A percentile compares a stretch with the other conserved stretches of the same genome.
Conservation (phyloP, 441 rosid species). For the Isatis lusitanica region DNA sequence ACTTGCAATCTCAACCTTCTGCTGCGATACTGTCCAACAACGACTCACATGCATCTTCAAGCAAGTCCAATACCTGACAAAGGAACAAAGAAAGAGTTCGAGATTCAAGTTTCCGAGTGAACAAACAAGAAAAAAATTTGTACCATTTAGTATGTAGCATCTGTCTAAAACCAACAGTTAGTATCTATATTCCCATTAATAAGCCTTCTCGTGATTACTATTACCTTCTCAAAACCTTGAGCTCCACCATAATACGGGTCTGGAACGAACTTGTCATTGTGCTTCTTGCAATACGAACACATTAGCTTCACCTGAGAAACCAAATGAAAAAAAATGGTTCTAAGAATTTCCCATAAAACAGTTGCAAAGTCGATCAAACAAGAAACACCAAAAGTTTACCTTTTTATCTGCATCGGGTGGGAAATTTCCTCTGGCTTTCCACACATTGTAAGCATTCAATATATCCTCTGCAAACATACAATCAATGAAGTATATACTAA, state of each 20-base stretch:
- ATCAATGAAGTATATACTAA: background rate
- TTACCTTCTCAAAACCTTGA: slow-evolving; percentile 39
- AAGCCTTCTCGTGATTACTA: background rate
- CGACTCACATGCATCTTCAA: slow-evolving; percentile 93
- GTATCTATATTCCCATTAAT: background rate
- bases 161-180: background rate
- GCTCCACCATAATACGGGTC: slow-evolving; percentile 37
- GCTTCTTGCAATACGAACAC: slow-evolving; percentile 39
- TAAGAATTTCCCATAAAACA: background rate
- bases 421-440: slow-evolving; percentile 69
- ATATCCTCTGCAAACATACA: slow-evolving; percentile 63
- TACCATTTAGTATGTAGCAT: background rate
- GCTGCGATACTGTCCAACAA: slow-evolving; percentile 68
- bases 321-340: background rate
- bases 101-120: background rate
- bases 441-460: slow-evolving; percentile 64
- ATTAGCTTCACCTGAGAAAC: slow-evolving; percentile 33
- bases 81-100: background rate
- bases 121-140: background rate
- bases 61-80: slow-evolving; percentile 76
- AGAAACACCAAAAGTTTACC: slow-evolving; percentile 45
- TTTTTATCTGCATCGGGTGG: slow-evolving; percentile 83
- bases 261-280: slow-evolving; percentile 29
- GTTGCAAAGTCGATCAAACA: background rate
- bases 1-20: slow-evolving; percentile 29